Base-by-base conservation (phyloP, 352 stramenopile species). In the Phytophthora sojae region DNA sequence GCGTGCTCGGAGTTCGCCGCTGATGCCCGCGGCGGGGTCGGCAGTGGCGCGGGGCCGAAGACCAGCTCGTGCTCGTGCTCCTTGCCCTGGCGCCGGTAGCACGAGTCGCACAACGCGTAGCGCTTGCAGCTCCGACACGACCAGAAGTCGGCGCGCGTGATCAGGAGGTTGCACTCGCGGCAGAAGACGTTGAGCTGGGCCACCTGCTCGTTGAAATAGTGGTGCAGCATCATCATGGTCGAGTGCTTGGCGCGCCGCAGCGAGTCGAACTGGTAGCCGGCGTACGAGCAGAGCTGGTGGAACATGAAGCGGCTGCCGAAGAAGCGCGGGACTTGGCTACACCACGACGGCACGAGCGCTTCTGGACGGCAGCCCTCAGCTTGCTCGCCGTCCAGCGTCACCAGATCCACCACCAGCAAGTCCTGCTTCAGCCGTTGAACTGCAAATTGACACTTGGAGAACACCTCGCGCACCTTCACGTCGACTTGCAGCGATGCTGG, bases 141-240 rank as follows among this genome's bases (percentile, higher is more conserved):
- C 87, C 88, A 96, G 64, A 85, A 88, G 37, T 90, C 70, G 12
- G 76, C 83, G 67, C 90, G 85, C 53, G 85, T 92, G 73, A 96
- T 91, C 6, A 96, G 70, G 29, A 96, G 77, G 47, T 63, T 88
- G 78, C 89, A 96, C 52, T 92, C 82, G 23, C 65, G 74, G 67
- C 89, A 96, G 66, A 95, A 95, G 17, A 92, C 67, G 56, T 94
- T 95, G 42, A 85, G 67, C 58, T 94, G 89, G 17, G 66, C 73
- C 35, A 93, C 73, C 17, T 79, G 77, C 63, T 94, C 79, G 67
- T 95, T 94, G 59, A 95, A 91, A 73, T 94, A 93, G 57, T 97
- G 90, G 67, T 96, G 88, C 54, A 97, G 65, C 52, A 97, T 85
- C 89, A 97, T 96, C 86, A 96, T 94, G 4, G 89, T 95, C 59